A percentile compares a stretch with the other conserved stretches of the same genome.
These are phyloP conservation scores for Dispira simplex DNA, from an alignment of 192 early-diverging fungal genomes.

Conservation along the genomic window DNA sequence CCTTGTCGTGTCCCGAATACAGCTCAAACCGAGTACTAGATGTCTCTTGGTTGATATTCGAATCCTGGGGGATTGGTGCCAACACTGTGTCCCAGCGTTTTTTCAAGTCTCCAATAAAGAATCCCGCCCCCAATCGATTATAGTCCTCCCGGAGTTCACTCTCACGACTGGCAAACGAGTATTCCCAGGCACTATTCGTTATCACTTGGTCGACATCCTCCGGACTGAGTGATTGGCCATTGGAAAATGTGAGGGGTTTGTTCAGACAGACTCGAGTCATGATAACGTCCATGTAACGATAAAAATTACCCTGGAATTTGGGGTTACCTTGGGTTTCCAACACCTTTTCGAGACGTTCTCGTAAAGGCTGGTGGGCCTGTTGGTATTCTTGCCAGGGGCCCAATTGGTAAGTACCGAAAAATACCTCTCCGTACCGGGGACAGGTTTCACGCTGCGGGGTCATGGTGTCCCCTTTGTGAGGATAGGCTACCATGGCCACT, in stretches of 20 bases:
- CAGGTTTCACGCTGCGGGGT: not conserved
- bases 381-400: not conserved
- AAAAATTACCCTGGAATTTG: not conserved
- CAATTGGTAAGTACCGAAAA: not conserved
- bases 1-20: not conserved
- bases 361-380: not conserved
- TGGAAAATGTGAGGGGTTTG: not conserved
- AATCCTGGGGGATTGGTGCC: not conserved
- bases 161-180: not conserved
- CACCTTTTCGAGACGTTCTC: not conserved
- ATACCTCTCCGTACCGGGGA: not conserved
- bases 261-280: not conserved
- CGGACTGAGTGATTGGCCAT: not conserved
- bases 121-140: not conserved
- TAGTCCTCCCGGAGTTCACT: not conserved
- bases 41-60: not conserved
- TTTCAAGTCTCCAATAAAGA: not conserved
- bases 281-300: not conserved
- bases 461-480: not conserved
- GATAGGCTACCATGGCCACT: not conserved
- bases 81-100: not conserved
- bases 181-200: not conserved
- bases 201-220: not conserved
- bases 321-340: not conserved
- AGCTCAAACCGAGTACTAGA: not conserved